Base-by-base conservation (phyloP, 495 filamentous ascomycete genomes). In the Xylaria longipes region DNA sequence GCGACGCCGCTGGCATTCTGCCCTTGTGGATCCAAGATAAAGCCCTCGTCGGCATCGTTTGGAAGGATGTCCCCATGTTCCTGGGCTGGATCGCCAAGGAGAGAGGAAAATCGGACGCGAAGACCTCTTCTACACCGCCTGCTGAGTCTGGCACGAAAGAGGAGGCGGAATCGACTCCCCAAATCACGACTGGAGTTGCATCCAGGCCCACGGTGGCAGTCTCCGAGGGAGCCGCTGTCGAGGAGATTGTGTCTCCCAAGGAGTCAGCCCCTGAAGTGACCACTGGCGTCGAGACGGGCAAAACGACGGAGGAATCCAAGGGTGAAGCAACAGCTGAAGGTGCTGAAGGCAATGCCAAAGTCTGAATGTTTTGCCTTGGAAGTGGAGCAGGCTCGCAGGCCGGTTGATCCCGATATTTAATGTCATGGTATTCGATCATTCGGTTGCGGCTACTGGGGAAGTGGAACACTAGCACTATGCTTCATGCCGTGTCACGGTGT, bases 21-120 rank as follows among this genome's bases (percentile, higher is more conserved):
- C 92, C 92, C 8, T 80, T 85, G 76, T 91, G 86, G 87, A 79
- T 92, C 73, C 91, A 93, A 84, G 87, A 90, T 72, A 77, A 87
- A 62, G 90, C 87, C 17, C 86, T 93, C 35, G 89, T 90, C 2
- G 85, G 84, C 14, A 86, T 88, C 48, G 87, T 95, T 67, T 88
- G 89, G 37, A 91, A 91, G 72, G 92, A 94, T 82, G 92, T 94
- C 27, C 87, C 88, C 6, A 79, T 91, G 68, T 93, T 93, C 75
- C 75, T 93, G 63, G 78, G 75, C 14, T 94, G 91, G 91, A 85
- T 85, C 52, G 80, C 77, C 58, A 80, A 72, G 68, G 76, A 86
- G 81, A 77, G 83, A 56, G 74, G 35, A 48, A 68, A 65, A 68
- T 56, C 37, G 31, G 35, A 52, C 5, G 70, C 46, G 25, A 50